Base-by-base conservation (phyloP, 2,329 filamentous ascomycete genomes). In the Lizonia empirigonia region DNA sequence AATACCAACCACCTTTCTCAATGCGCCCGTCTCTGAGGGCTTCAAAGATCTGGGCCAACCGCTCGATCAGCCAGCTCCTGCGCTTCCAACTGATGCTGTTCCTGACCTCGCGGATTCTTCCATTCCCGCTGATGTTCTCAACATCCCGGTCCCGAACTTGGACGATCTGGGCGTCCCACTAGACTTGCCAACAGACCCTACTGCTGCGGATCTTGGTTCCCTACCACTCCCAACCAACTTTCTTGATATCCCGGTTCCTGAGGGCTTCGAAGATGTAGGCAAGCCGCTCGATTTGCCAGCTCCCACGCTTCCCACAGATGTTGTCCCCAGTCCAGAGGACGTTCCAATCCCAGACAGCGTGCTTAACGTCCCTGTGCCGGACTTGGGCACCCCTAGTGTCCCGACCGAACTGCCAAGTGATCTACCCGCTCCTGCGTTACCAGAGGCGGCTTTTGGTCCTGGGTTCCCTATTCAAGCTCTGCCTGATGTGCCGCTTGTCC, bases 401-500 rank as follows among this genome's bases (percentile, higher is more conserved):
- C 26, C 34, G 13, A 20, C 16, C 1, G 35, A 22, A 20, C 13
- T 16, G 19, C 13, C 35, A n/a, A 23, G 20, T 24, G 33, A 22
- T 8, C 13, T 7, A 23, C 10, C 35, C 35, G 20, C 35, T 37
- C 18, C 49, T 9, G 36, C 13, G 9, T 29, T 51, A 8, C 23
- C 48, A 3, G 23, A 9, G 6, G 40, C 33, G 4, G 18, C 40
- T 3, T 51, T 51, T 26, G 48, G 48, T 19, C 34, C 47, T 8
- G 47, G 47, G 7, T 50, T 50, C 27, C 47, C 47, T 2, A 44
- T 44, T 29, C 33, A 50, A 9, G 33, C 39, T 4, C 16, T 49
- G 1, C 45, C 45, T 22, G 46, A 50, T 9, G 8, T 50, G 1
- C 46, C 46, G n/a, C 46, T 50, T 8, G 33, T 38, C 6, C 22